phyloP scores from a whole-genome alignment of 768 basidiomycete genomes.

The Xanthoconium purpureum region DNA sequence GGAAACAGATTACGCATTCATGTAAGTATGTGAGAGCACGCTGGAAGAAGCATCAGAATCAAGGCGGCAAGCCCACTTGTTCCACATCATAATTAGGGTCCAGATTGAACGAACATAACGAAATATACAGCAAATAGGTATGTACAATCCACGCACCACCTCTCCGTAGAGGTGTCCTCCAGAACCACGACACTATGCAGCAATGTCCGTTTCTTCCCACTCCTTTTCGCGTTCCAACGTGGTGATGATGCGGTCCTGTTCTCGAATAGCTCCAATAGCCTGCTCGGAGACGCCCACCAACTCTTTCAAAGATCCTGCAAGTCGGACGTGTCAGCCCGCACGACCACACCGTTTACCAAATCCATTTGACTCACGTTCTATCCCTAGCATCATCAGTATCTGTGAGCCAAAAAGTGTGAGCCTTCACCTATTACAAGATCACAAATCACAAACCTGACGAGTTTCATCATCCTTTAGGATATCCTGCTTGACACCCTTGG shows the following conservation, averaged over 20 bases:
- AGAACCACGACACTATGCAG: not conserved
- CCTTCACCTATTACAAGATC: no score
- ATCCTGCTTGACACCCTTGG: conserved; percentile 36
- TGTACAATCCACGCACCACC: not conserved
- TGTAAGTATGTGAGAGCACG: no score
- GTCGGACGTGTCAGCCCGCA: not conserved
- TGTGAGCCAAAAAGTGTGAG: conserved; percentile 8
- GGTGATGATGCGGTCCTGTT: conserved; percentile 30
- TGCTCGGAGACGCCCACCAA: conserved; percentile 19
- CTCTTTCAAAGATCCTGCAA: conserved; percentile 24
- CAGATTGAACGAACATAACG: not conserved
- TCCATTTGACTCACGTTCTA: conserved; percentile 40
- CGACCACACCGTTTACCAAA: not conserved
- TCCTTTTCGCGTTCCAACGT: conserved; percentile 6
- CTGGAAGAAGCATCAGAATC: no score
- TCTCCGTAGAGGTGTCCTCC: not conserved
- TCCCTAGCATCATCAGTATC: conserved; percentile 43
- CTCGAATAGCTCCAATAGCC: conserved; percentile 29
- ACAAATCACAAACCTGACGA: conserved; percentile 35
- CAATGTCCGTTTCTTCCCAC: not conserved
- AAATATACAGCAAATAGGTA: not conserved
- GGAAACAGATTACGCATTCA: no score
- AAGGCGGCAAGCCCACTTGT: no score
- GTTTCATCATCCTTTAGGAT: conserved; percentile 43
- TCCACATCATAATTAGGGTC: no score